Base-by-base conservation (phyloP, 768 basidiomycete species). In the Rhodosporidiobolus odoratus region DNA sequence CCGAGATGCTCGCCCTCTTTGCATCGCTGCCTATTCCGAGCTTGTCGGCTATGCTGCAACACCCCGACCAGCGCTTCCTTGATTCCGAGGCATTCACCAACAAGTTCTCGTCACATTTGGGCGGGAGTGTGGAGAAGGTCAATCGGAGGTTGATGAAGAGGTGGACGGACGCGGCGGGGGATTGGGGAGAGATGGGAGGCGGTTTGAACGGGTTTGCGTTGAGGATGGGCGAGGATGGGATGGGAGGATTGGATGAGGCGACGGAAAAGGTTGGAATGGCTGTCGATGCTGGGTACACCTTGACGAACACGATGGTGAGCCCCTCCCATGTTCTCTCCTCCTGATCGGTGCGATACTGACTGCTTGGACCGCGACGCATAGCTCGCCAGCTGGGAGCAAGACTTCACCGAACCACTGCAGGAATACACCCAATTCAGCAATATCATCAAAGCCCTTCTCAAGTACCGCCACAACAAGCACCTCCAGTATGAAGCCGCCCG, bases 231-330 rank as follows among this genome's bases (percentile, higher is more conserved):
- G 92, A 96, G 83, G 83, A 80, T 40, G 87, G 86, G 2, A 81
- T 47, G 34, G 75, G 65, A 64, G 79, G 83, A 43, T 81, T 95
- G 30, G 86, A 91, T n/a, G 80, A 84, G 66, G 90, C 95, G 15
- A 86, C 98, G 71, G 96, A 99, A 82, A 94, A 91, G 81, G 93
- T 93, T 1, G 96, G 96, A 2, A 95, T 98, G 80, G 96, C 96
- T 23, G 86, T 92, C 54, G 96, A 99, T 80, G 84, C 89, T 5
- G 95, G 92, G 16, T 97, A 92, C 79, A 86, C 97, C 80, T 89
- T 91, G 10, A 96, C 96, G 32, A 89, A 91, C 38, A 87, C 87
- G 78, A 84, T 98, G 73, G 93, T 93, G 73, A 77, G 88, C 69
- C 8, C 7, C 34, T 47, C 43, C n/a, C n/a, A n/a, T 32, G 2